Evolutionary conservation across 108 stramenopile species (phyloP), one percentile per base, ranked within the genome.

Genomic region (Cyclotella kingstonii): DNA sequence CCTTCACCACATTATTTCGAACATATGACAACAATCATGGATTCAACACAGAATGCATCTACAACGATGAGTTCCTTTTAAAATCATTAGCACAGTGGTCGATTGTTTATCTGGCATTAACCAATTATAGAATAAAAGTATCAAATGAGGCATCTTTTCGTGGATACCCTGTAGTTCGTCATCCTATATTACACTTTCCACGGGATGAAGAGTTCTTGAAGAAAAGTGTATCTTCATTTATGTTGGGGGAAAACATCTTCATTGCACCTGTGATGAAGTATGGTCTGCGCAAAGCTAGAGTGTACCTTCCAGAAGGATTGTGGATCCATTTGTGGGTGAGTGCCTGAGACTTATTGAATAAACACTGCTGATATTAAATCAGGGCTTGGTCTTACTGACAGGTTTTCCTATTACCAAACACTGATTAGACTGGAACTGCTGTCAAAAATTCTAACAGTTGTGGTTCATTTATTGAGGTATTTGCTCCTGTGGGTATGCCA

Each of bases 161-260:
- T 19, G 80, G 80, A 19, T 76, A 55, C 31, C 80, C 80, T 12
- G 60, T 81, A n/a, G 76, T 78, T 53, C 52, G 80, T 6, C 80
- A 76, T 74, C 68, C 76, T 22, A 38, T 79, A 21, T 33, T 78
- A 33, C 77, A 81, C 46, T 81, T 66, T 70, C 76, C 79, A 12
- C 39, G 21, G 23, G 68, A 76, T 76, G 27, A 30, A 34, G 26
- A 76, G 17, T 76, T 76, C 42, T 30, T 45, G 10, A 52, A 46
- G 36, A 31, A 26, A 14, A 19, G 27, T 50, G 28, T 28, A 0
- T 47, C 63, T 26, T 15, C 74, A 4, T 76, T 76, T 44, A 76
- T 76, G 74, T 29, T 76, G 50, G 74, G 74, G n/a, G 57, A 64
- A 33, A 49, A 33, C 42, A 6, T 76, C 12, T 76, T 58, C 19